These are phyloP conservation scores for Cryomyces antarcticus DNA, from an alignment of 495 filamentous ascomycete genomes.

Conservation along the genomic window DNA sequence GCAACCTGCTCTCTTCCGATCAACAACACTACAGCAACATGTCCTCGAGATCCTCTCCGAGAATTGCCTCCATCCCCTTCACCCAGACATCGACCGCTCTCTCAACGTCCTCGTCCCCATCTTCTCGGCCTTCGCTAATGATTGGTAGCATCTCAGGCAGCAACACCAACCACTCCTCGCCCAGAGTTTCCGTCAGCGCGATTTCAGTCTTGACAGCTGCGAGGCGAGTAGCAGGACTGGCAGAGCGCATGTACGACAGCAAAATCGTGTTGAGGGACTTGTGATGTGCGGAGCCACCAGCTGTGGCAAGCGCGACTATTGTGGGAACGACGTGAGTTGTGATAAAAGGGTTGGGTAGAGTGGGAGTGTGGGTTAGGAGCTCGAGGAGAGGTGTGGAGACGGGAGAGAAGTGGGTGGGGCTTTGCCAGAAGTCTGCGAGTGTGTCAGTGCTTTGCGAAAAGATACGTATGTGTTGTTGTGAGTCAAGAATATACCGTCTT, in stretches of 20 bases:
- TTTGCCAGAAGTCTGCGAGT: slow-evolving; percentile 64
- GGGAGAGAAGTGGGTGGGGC: slow-evolving; percentile 58
- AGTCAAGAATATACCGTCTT: slow-evolving; percentile 28
- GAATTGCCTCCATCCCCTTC: slow-evolving; percentile 59
- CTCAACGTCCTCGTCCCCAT: slow-evolving; percentile 85
- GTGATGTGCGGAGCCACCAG: slow-evolving; percentile 61
- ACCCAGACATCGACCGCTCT: slow-evolving; percentile 74
- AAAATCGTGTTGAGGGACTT: slow-evolving; percentile 49
- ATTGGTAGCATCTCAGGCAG: slow-evolving; percentile 88
- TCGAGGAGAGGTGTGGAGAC: slow-evolving; percentile 46
- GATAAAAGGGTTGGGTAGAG: slow-evolving; percentile 17
- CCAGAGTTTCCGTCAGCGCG: slow-evolving; percentile 52
- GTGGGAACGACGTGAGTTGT: slow-evolving; percentile 23
- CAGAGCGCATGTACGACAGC: slow-evolving; percentile 54
- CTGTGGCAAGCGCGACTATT: slow-evolving; percentile 62
- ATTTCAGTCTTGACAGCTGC: slow-evolving; percentile 64
- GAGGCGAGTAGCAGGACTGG: slow-evolving; percentile 41
- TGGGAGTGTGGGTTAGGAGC: slow-evolving; percentile 42
- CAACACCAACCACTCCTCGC: slow-evolving; percentile 79
- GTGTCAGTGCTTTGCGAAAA: slow-evolving; percentile 1
- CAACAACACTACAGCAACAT: slow-evolving; percentile 51
- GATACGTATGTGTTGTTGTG: slow-evolving; percentile 14
- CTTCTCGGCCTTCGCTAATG: slow-evolving; percentile 85
- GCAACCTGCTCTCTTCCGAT: too few species aligned
- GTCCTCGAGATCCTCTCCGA: slow-evolving; percentile 71